These are phyloP conservation scores for Colletotrichum sojae DNA, from an alignment of 2,329 filamentous ascomycete genomes.

Conservation along the genomic window DNA sequence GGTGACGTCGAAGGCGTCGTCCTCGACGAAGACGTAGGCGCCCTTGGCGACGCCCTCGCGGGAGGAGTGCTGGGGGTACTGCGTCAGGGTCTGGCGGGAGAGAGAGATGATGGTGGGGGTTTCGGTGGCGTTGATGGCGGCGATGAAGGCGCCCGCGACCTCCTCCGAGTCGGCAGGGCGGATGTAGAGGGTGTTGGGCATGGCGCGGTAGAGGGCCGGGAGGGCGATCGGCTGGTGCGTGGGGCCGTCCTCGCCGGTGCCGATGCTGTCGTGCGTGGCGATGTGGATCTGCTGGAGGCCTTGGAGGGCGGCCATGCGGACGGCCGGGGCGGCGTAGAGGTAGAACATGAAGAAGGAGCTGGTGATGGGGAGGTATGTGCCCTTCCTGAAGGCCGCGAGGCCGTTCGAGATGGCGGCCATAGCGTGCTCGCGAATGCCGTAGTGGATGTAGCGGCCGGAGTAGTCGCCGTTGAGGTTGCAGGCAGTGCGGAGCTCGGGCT, in stretches of 20 bases:
- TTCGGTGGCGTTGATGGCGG: constrained; percentile 57
- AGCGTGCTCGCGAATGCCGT: constrained; percentile 72
- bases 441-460: constrained; percentile 70
- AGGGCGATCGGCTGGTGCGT: constrained; percentile 74
- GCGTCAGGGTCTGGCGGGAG: constrained; percentile 59
- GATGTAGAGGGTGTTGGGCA: constrained; percentile 74
- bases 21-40: constrained; percentile 62
- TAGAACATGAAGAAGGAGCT: constrained; percentile 76
- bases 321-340: constrained; percentile 50
- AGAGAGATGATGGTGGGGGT: constrained; percentile 64
- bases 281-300: constrained; percentile 69
- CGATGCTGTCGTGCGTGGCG: constrained; percentile 74
- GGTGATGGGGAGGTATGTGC: constrained; percentile 70
- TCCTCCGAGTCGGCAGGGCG: constrained; percentile 72
- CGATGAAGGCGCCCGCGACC: constrained; percentile 66
- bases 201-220: constrained; percentile 69
- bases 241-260: constrained; percentile 71
- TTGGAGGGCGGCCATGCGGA: constrained; percentile 59
- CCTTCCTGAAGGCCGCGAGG: constrained; percentile 68
- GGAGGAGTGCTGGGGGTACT: constrained; percentile 54
- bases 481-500: constrained; percentile 53
- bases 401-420: constrained; percentile 72
- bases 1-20: constrained; percentile 59
- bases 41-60: constrained; percentile 58
- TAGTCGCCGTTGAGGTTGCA: constrained; percentile 69